Evolutionary conservation across 768 basidiomycete species (phyloP).

Genomic region (Leucosporidium creatinivorum): DNA sequence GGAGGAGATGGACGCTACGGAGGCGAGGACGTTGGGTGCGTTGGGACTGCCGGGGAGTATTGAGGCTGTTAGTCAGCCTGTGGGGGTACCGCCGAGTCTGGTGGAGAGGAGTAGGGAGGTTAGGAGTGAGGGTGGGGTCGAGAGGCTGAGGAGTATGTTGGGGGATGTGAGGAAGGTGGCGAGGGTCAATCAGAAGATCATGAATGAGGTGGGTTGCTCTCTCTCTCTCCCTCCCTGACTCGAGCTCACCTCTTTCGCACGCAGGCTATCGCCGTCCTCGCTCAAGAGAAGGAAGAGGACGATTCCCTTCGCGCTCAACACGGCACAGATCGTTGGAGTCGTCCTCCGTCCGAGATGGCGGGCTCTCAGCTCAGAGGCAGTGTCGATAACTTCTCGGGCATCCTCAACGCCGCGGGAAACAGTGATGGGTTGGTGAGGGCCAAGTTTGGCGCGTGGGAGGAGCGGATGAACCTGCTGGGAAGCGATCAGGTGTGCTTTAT

Average conservation of each 20-base stretch:
- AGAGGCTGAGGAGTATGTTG: constrained; percentile 47
- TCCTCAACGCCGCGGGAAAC: constrained; percentile 61
- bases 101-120: not conserved
- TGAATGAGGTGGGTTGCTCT: constrained; percentile 61
- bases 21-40: constrained; percentile 60
- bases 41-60: constrained; percentile 76
- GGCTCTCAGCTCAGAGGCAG: constrained; percentile 66
- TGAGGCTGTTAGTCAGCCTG: constrained; percentile 43
- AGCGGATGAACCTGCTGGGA: constrained; percentile 60
- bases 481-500: constrained; percentile 55
- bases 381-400: constrained; percentile 61
- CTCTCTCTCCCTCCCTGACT: not conserved
- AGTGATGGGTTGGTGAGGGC: constrained; percentile 69
- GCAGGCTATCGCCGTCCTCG: constrained; percentile 83
- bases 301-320: constrained; percentile 41
- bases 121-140: not conserved
- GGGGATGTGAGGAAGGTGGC: constrained; percentile 65
- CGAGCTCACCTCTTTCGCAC: not conserved
- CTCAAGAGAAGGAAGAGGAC: constrained; percentile 54
- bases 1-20: constrained; percentile 56
- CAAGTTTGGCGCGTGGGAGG: constrained; percentile 87
- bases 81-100: not conserved
- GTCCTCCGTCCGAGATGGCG: constrained; percentile 68
- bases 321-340: constrained; percentile 40
- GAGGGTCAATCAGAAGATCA: constrained; percentile 52